phyloP scores from a whole-genome alignment of 352 stramenopile genomes.

The Pythium biforme region DNA sequence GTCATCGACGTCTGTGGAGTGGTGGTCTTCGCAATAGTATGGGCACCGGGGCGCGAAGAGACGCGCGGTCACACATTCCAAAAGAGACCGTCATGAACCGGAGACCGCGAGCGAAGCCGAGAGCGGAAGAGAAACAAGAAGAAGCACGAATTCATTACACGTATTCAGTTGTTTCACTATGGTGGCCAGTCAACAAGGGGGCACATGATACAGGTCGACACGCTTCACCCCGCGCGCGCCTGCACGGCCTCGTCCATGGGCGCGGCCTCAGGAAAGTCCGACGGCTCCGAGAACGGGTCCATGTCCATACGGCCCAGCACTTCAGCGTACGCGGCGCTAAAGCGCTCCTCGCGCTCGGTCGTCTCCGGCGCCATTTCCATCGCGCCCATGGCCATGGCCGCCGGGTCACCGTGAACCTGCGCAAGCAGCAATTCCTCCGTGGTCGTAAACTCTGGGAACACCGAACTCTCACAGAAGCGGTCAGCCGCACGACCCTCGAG shows the following conservation, averaged over 20 bases:
- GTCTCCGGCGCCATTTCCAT: background rate
- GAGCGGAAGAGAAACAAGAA: too few relatives aligned
- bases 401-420: constrained; percentile 31
- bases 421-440: constrained; percentile 52
- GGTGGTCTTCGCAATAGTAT: background rate
- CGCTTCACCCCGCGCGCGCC: constrained; percentile 12
- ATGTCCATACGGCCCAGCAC: constrained; percentile 38
- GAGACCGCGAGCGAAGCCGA: too few relatives aligned
- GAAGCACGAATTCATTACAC: too few relatives aligned
- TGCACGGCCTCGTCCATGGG: constrained; percentile 57
- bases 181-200: too few relatives aligned
- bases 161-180: too few relatives aligned
- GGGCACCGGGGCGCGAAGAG: background rate
- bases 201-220: too few relatives aligned
- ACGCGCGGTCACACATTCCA: too few relatives aligned
- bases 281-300: constrained; percentile 50
- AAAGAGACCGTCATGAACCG: too few relatives aligned
- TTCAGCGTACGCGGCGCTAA: constrained; percentile 34
- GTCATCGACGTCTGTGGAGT: background rate
- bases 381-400: constrained; percentile 1
- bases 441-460: constrained; percentile 63
- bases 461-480: constrained; percentile 61
- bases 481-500: constrained; percentile 50
- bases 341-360: constrained; percentile 23
- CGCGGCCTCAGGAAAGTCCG: constrained; percentile 61